Evolutionary conservation across 2,329 filamentous ascomycete genomes (phyloP), one percentile per base, ranked within the genome.

Genomic region (Fusarium lateritium): DNA sequence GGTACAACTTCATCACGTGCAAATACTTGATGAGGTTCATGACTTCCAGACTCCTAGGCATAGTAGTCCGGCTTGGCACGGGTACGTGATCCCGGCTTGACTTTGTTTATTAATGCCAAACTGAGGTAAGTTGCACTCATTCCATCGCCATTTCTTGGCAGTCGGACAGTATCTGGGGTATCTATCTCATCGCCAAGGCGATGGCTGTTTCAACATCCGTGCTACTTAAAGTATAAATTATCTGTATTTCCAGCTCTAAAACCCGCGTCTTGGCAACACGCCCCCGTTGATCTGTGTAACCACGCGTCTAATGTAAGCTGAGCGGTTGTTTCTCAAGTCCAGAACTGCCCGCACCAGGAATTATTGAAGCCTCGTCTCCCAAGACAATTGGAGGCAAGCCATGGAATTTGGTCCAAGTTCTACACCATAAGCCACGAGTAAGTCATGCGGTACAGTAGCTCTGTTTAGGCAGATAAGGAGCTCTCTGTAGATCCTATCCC

Each of bases 91-190:
- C 40, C 21, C 26, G 44, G 24, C 21, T 8, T 15, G 44, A 26
- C 34, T 39, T 33, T 46, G 31, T 42, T 65, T 60, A 24, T 45
- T n/a, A 21, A 42, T 22, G 21, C 36, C 28, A 51, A 17, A 21
- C n/a, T 26, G 26, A 34, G 54, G 28, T 13, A 62, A 46, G 50
- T 36, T 43, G 42, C 38, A 43, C 36, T 52, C 65, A 69, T 69
- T 69, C 65, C 66, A 63, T 52, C 21, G 11, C 22, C 21, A 45
- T 33, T 31, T 62, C 66, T 54, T 62, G 51, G 65, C 56, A 56
- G 28, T 31, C 28, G 13, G 28, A 31, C 28, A 31, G 10, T 34
- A 33, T 22, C 24, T 39, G 22, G 46, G 50, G 31, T 28, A 57
- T 36, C 19, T 39, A n/a, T 26, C 15, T 17, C n/a, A 60, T 19